phyloP scores from a whole-genome alignment of 2,329 filamentous ascomycete species.

The Phaeosphaeriaceae sp. region DNA sequence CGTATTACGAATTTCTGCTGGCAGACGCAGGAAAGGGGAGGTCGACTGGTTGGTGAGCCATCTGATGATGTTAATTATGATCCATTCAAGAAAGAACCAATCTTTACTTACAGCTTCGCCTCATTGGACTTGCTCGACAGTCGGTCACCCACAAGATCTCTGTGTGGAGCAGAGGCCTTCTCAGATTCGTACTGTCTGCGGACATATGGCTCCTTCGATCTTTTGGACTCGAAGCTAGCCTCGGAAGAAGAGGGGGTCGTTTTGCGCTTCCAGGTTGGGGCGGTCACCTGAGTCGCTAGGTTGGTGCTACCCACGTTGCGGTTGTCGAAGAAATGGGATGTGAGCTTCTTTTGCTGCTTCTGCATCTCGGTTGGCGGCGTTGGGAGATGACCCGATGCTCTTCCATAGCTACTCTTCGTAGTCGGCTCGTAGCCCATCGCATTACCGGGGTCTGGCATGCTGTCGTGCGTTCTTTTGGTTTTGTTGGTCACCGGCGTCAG shows the following conservation, averaged over 20 bases:
- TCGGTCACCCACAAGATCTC: conserved; percentile 13
- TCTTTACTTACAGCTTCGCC: conserved; percentile 21
- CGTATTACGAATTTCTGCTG: conserved; percentile 24
- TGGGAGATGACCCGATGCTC: conserved; percentile 22
- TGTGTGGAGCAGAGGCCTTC: conserved; percentile 11
- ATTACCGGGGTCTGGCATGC: conserved; percentile 19
- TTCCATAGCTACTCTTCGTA: conserved; percentile 5
- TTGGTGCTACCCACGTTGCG: background rate
- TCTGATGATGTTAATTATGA: conserved; percentile 12
- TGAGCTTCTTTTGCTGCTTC: conserved; percentile 12
- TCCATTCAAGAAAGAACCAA: background rate
- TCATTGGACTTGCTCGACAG: conserved; percentile 19
- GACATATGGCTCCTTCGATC: conserved; percentile 16
- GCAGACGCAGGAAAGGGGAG: conserved; percentile 35
- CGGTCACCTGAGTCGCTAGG: background rate
- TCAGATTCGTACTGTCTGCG: conserved; percentile 21
- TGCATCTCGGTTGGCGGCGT: conserved; percentile 31
- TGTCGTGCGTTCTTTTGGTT: conserved; percentile 14
- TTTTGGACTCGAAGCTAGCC: conserved; percentile 13
- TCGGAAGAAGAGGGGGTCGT: conserved; percentile 14
- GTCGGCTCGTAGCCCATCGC: conserved; percentile 18
- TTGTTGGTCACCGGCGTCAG: conserved; percentile 11
- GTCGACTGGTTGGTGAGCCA: conserved; percentile 33
- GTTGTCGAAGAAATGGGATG: conserved; percentile 1
- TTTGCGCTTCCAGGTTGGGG: conserved; percentile 7